Conservation (phyloP, 192 early-diverging fungal species). For the Coemansia sp. region DNA sequence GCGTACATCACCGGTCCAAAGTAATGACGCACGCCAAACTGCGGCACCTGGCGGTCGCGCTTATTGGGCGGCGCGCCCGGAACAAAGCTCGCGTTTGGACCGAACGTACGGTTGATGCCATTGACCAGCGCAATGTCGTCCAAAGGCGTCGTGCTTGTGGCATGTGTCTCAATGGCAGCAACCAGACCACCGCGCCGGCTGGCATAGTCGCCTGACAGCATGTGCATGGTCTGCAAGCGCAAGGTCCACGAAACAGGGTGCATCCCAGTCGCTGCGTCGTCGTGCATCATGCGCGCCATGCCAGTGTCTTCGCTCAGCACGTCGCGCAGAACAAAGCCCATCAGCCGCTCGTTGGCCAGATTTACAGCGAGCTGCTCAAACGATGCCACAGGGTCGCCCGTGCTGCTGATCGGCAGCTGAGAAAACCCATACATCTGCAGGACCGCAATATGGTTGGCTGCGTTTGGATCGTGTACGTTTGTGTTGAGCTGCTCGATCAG, state of each 20-base stretch:
- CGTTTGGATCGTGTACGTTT: constrained; percentile 62
- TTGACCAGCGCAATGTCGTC: constrained; percentile 64
- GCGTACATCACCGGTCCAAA: constrained; percentile 72
- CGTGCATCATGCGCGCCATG: constrained; percentile 31
- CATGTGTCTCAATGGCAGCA: constrained; percentile 30
- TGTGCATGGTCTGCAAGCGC: constrained; percentile 25
- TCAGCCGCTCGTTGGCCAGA: constrained; percentile 68
- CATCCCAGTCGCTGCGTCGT: constrained; percentile 24
- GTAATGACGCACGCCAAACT: constrained; percentile 79
- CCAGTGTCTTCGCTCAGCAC: constrained; percentile 39
- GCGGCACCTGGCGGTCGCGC: constrained; percentile 32
- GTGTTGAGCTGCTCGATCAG: constrained; percentile 90
- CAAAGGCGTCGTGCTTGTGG: constrained; percentile 46
- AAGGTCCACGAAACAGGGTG: constrained; percentile 21
- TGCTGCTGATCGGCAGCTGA: not conserved
- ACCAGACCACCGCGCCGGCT: constrained; percentile 26
- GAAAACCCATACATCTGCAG: constrained; percentile 80
- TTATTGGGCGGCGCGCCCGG: constrained; percentile 27
- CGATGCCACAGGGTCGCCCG: constrained; percentile 13
- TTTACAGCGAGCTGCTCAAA: constrained; percentile 74
- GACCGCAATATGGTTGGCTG: constrained; percentile 85
- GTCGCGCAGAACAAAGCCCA: constrained; percentile 38
- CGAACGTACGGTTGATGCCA: constrained; percentile 29
- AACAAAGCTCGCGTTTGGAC: constrained; percentile 29
- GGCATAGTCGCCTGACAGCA: constrained; percentile 36